Evolutionary conservation across 805 yeast species (phyloP).

Genomic region (Schwanniomyces polymorphus): DNA sequence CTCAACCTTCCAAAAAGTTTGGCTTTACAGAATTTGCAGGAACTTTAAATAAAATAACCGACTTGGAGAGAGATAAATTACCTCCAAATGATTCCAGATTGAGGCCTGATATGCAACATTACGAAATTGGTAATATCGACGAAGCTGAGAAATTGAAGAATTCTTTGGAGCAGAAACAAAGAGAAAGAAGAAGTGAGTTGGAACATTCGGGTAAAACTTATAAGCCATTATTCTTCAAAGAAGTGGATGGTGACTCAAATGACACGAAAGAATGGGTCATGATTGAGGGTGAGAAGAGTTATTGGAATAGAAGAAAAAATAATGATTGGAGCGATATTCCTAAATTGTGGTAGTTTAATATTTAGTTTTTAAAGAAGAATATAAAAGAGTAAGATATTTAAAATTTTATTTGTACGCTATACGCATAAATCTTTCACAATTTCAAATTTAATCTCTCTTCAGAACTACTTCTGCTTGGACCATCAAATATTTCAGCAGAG

Average conservation of each 20-base stretch:
- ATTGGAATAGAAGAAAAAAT: conserved; percentile 76
- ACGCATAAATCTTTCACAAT: conserved; percentile 7
- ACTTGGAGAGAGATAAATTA: conserved; percentile 58
- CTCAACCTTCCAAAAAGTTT: conserved; percentile 60
- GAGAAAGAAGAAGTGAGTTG: conserved; percentile 65
- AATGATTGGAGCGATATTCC: conserved; percentile 60
- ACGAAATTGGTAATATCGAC: conserved; percentile 68
- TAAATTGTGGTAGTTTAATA: conserved; percentile 51
- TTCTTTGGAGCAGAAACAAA: conserved; percentile 74
- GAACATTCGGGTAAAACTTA: conserved; percentile 48
- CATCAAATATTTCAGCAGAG: conserved; percentile 21
- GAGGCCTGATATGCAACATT: conserved; percentile 79
- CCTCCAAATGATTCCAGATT: conserved; percentile 89
- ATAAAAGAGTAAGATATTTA: not conserved
- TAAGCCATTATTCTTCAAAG: conserved; percentile 65
- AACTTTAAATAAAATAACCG: conserved; percentile 75
- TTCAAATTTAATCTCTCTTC: conserved; percentile 38
- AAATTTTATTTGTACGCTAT: not conserved
- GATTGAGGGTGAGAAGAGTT: conserved; percentile 58
- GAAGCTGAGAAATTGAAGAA: conserved; percentile 72
- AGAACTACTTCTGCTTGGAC: conserved; percentile 25
- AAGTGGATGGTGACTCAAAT: conserved; percentile 34
- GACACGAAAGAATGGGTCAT: conserved; percentile 54
- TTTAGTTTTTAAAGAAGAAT: not conserved
- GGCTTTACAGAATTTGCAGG: conserved; percentile 88